These are phyloP conservation scores for Eucalyptus melliodora DNA, from an alignment of 345 rosid species.

Conservation along the genomic window DNA sequence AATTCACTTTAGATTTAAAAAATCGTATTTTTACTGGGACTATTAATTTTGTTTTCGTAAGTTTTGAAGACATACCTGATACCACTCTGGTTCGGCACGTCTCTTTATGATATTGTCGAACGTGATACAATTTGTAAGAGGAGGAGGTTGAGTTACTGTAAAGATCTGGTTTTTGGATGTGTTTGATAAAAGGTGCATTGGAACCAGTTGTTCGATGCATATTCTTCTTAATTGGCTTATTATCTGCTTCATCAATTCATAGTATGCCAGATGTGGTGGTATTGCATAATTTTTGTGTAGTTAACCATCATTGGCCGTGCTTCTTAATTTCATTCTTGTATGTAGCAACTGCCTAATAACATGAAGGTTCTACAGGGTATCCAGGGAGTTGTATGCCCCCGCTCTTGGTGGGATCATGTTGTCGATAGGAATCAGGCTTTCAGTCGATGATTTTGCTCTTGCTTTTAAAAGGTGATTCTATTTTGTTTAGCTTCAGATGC, in stretches of 20 bases:
- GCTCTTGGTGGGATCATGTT: constrained; percentile 96
- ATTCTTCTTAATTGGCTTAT: neutral
- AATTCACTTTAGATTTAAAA: neutral
- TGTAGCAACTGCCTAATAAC: neutral
- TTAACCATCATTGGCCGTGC: neutral
- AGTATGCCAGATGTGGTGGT: neutral
- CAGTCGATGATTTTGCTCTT: constrained; percentile 77
- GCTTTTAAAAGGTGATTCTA: constrained; percentile 60
- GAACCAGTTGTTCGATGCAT: neutral
- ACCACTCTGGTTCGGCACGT: neutral
- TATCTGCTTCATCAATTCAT: neutral
- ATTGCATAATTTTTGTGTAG: neutral
- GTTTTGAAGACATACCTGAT: neutral
- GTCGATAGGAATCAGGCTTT: constrained; percentile 87
- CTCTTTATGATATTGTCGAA: neutral
- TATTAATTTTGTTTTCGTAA: neutral
- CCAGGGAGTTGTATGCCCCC: constrained; percentile 89
- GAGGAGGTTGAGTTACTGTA: neutral
- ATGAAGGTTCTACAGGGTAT: constrained; percentile 48
- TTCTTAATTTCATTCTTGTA: neutral
- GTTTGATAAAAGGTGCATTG: neutral
- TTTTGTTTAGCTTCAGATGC: neutral
- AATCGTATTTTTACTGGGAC: neutral
- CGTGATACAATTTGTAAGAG: neutral
- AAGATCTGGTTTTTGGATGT: neutral